These are phyloP conservation scores for Coemansia sp. DNA, from an alignment of 192 early-diverging fungal genomes.

Conservation along the genomic window DNA sequence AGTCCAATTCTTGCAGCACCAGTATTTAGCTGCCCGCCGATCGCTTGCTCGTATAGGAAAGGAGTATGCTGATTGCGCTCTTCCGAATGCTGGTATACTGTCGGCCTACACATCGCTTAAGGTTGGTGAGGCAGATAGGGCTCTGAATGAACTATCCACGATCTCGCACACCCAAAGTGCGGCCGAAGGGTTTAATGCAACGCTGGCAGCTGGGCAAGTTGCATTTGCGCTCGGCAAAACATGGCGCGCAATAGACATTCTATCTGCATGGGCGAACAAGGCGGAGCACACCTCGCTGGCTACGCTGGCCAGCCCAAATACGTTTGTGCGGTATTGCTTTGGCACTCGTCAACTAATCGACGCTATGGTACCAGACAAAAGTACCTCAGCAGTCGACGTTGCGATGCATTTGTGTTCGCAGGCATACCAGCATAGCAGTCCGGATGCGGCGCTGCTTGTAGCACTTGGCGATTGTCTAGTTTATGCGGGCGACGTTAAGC, in stretches of 20 bases:
- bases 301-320: background rate
- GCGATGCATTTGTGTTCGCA: slow-evolving; percentile 17
- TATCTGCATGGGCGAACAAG: slow-evolving; percentile 28
- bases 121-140: slow-evolving; percentile 4
- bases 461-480: slow-evolving; percentile 35
- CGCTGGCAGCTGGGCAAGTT: slow-evolving; percentile 36
- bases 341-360: slow-evolving; percentile 21
- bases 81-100: slow-evolving; percentile 12
- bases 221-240: slow-evolving; percentile 24
- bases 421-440: background rate
- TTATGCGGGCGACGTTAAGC: slow-evolving; percentile 20
- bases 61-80: background rate
- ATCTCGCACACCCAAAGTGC: slow-evolving; percentile 14
- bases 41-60: slow-evolving; percentile 19
- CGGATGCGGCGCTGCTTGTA: slow-evolving; percentile 12
- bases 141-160: slow-evolving; percentile 30
- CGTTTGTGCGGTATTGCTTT: slow-evolving; percentile 42
- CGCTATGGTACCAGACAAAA: slow-evolving; percentile 12
- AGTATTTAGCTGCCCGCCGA: slow-evolving; percentile 25
- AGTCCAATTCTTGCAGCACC: slow-evolving; percentile 24
- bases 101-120: slow-evolving; percentile 35
- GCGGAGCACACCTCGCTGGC: slow-evolving; percentile 15
- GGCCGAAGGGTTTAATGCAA: slow-evolving; percentile 3
- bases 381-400: slow-evolving; percentile 3
- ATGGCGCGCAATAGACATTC: slow-evolving; percentile 13